Conservation (phyloP, 2,329 filamentous ascomycete species). For the Fusarium sp. region DNA sequence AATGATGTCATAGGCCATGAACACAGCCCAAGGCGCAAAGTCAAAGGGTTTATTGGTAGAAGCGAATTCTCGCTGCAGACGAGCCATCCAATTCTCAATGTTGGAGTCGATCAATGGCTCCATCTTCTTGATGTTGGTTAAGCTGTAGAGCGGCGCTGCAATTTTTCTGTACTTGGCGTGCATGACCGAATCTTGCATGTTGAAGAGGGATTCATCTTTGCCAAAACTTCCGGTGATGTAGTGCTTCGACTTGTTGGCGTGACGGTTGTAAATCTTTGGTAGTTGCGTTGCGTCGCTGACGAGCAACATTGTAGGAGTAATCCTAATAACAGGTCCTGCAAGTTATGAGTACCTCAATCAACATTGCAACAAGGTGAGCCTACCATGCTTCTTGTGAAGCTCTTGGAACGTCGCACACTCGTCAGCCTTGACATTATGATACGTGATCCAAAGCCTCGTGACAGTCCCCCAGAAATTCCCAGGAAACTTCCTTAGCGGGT, state of each 20-base stretch:
- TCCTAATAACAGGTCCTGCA: slow-evolving; percentile 35
- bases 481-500: slow-evolving; percentile 29
- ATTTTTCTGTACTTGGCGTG: slow-evolving; percentile 65
- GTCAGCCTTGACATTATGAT: slow-evolving; percentile 31
- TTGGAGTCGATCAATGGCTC: slow-evolving; percentile 64
- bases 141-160: slow-evolving; percentile 63
- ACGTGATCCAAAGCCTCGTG: slow-evolving; percentile 37
- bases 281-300: slow-evolving; percentile 58
- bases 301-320: slow-evolving; percentile 40
- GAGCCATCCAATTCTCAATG: slow-evolving; percentile 60
- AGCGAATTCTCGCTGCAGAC: slow-evolving; percentile 58
- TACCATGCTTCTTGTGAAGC: slow-evolving; percentile 30
- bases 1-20: slow-evolving; percentile 58
- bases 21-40: slow-evolving; percentile 53
- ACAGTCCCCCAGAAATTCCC: slow-evolving; percentile 32
- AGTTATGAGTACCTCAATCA: no score
- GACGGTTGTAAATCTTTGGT: slow-evolving; percentile 64
- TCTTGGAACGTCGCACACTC: slow-evolving; percentile 30
- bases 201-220: slow-evolving; percentile 64
- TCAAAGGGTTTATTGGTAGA: slow-evolving; percentile 58
- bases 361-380: rapidly evolving
- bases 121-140: slow-evolving; percentile 67
- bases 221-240: slow-evolving; percentile 69
- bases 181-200: slow-evolving; percentile 62
- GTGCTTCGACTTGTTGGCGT: slow-evolving; percentile 66